Conservation (phyloP, 2,329 filamentous ascomycete genomes). For the Pseudogymnoascus sp. region DNA sequence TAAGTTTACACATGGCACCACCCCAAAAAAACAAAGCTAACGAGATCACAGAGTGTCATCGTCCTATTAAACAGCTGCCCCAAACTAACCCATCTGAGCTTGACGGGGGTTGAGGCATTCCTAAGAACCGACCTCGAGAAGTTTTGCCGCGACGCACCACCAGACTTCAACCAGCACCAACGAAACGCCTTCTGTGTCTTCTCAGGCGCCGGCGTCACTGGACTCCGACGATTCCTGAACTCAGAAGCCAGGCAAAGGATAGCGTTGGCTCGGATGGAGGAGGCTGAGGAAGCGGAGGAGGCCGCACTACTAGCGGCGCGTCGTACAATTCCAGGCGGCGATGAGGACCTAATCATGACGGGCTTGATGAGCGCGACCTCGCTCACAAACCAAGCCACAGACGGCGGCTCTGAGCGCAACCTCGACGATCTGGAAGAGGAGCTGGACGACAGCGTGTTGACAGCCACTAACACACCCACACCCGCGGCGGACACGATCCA, state of each 20-base stretch:
- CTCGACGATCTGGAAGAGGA: neutral
- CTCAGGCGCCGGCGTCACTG: conserved; percentile 73
- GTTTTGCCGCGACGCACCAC: conserved; percentile 80
- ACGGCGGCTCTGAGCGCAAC: neutral
- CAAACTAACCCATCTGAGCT: conserved; percentile 83
- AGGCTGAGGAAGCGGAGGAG: neutral
- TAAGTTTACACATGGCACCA: conserved; percentile 37
- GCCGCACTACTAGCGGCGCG: neutral
- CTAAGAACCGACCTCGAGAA: conserved; percentile 73
- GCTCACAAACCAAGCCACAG: neutral
- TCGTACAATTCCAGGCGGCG: neutral
- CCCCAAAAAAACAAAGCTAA: conserved; percentile 25
- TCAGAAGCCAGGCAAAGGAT: neutral
- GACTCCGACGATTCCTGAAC: conserved; percentile 73
- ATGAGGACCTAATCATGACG: neutral
- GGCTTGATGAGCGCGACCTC: neutral
- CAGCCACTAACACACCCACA: neutral
- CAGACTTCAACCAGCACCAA: conserved; percentile 91
- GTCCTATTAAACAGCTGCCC: conserved; percentile 83
- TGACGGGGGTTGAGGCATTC: conserved; percentile 91
- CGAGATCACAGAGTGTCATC: conserved; percentile 66
- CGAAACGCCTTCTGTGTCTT: conserved; percentile 96
- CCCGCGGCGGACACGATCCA: neutral
- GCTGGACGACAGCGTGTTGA: neutral
- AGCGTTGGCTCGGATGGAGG: neutral